Base-by-base conservation (phyloP, 805 yeast species). In the Suhomyces vadensis region DNA sequence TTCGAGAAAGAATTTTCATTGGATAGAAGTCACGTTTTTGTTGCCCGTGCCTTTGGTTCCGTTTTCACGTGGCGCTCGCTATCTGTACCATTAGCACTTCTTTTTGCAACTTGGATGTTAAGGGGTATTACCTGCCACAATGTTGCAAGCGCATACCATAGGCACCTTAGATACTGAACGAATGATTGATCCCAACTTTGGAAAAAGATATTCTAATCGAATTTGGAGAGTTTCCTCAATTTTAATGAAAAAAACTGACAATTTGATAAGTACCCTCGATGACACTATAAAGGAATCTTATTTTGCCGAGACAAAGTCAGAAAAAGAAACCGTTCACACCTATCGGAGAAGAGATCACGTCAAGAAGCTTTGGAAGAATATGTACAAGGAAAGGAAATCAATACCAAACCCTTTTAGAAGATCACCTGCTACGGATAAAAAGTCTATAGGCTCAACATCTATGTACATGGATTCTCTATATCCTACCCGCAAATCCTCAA, bases 1-100 rank as follows among this genome's bases (percentile, higher is more conserved):
- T 31, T n/a, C n/a, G 13, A 20, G 33, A 25, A 40, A 40, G 43
- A 40, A 31, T 40, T 40, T 40, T 40, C 43, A 40, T 40, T 40
- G 43, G 43, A n/a, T 19, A 24, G n/a, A 10, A 13, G 29, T 39
- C 42, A 39, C 36, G 42, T 39, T 21, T 2, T 22, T 16, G 6
- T 13, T 16, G 22, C 37, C 7, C 24, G 37, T 33, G 37, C 24
- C 8, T 1, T 5, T 11, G 37, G 22, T 7, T 33, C 19, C 24
- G 31, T 27, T 2, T 31, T 26, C 31, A 27, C 37, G 42, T 29
- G 40, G 14, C 11, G 5, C 14, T 23, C 33, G 33, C 33, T 29
- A 5, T 29, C 33, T 29, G 33, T 29, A 4, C n/a, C n/a, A n/a
- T n/a, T n/a, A n/a, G n/a, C 13, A 29, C 33, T 20, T 27, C 2